Evolutionary conservation across 352 stramenopile genomes (phyloP).

Genomic region (Achlya hypogyna): DNA sequence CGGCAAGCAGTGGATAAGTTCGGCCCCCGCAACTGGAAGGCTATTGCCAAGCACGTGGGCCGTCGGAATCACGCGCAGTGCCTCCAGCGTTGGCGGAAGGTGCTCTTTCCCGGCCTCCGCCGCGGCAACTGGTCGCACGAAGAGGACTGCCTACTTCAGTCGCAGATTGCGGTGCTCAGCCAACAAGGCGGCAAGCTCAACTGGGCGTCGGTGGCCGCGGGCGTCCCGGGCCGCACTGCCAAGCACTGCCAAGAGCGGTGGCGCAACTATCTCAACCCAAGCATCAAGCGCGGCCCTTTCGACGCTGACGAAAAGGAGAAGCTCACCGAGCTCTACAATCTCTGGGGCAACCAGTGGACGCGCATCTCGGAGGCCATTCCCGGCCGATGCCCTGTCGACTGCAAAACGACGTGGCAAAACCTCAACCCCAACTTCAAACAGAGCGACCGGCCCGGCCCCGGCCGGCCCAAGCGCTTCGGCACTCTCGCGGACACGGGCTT

Average conservation of each 20-base stretch:
- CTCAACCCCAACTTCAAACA: constrained; percentile 9
- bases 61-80: constrained; percentile 64
- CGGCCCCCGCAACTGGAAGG: constrained; percentile 78
- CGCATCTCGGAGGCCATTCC: constrained; percentile 53
- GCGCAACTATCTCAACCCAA: constrained; percentile 94
- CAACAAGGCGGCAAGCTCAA: constrained; percentile 40
- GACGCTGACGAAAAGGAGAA: constrained; percentile 88
- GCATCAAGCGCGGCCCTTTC: constrained; percentile 77
- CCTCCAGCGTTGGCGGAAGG: constrained; percentile 75
- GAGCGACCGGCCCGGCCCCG: constrained; percentile 1
- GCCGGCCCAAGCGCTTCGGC: constrained; percentile 9
- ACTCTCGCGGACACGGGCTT: not conserved
- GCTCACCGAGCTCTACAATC: constrained; percentile 86
- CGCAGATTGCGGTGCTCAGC: constrained; percentile 43
- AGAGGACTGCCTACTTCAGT: constrained; percentile 81
- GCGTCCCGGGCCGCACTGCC: constrained; percentile 57
- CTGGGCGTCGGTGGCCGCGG: constrained; percentile 51
- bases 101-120: constrained; percentile 85
- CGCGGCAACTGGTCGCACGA: constrained; percentile 90
- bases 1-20: constrained; percentile 66
- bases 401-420: constrained; percentile 15
- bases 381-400: constrained; percentile 16
- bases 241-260: constrained; percentile 96
- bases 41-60: constrained; percentile 50
- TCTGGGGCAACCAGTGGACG: constrained; percentile 92